These are phyloP conservation scores for Nothomitra cinnamomea DNA, from an alignment of 2,329 filamentous ascomycete genomes.

Conservation along the genomic window DNA sequence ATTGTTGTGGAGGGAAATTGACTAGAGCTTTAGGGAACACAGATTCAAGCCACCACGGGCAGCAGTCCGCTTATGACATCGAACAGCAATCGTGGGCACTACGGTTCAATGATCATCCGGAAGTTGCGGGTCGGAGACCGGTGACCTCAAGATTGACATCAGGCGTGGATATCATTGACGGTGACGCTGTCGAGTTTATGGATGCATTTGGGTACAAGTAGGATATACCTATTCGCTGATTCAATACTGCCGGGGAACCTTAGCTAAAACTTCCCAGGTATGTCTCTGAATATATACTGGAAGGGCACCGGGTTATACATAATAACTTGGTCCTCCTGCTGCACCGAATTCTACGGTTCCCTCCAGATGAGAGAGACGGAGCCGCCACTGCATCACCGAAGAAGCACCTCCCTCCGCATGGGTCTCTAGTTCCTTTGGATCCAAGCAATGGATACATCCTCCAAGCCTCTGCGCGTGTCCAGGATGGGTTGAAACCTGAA, in stretches of 20 bases:
- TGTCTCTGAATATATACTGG: conserved; percentile 37
- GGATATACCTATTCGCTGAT: conserved; percentile 14
- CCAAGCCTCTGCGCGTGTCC: conserved; percentile 38
- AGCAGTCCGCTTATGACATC: background rate
- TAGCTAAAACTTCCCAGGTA: conserved; percentile 25
- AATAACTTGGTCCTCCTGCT: conserved; percentile 40
- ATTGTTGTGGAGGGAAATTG: background rate
- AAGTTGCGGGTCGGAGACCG: conserved; percentile 33
- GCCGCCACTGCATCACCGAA: conserved; percentile 14
- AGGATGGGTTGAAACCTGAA: conserved; percentile 33
- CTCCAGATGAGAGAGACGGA: conserved; percentile 17
- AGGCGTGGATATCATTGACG: conserved; percentile 29
- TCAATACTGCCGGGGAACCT: conserved; percentile 3
- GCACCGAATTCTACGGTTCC: conserved; percentile 34
- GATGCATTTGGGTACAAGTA: conserved; percentile 35
- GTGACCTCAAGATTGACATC: conserved; percentile 35
- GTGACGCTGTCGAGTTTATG: conserved; percentile 33
- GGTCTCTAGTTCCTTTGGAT: conserved; percentile 34
- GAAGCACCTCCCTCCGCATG: conserved; percentile 24
- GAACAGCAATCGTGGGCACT: conserved; percentile 21
- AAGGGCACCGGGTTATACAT: conserved; percentile 40
- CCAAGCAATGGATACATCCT: conserved; percentile 39
- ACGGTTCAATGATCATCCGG: conserved; percentile 32
- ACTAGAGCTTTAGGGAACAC: background rate
- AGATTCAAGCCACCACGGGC: background rate